Percentiles rank a stretch among this genome's conserved stretches.
phyloP scores from a whole-genome alignment of 2,329 filamentous ascomycete species.

The Elsinoe arachidis region DNA sequence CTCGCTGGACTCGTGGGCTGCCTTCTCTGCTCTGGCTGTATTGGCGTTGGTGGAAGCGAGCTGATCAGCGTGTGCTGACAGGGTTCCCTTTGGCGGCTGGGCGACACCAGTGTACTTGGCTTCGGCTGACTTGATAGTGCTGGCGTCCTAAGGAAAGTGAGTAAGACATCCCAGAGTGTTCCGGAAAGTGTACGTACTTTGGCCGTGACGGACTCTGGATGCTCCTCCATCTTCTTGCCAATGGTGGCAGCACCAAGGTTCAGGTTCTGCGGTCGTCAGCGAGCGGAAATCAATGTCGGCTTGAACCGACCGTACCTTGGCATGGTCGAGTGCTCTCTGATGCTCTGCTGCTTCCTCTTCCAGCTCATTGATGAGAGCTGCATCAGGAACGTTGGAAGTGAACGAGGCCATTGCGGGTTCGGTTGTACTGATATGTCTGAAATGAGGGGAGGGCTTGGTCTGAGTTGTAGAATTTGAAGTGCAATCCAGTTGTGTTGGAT shows the following conservation, averaged over 20 bases:
- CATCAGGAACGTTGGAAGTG: neutral
- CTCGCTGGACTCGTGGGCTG: neutral
- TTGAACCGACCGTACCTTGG: neutral
- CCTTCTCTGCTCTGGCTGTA: neutral
- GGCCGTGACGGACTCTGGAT: slow-evolving; percentile 24
- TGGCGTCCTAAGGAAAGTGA: slow-evolving; percentile 27
- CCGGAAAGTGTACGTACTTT: neutral
- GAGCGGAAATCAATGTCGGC: neutral
- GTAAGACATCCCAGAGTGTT: neutral
- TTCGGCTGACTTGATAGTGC: slow-evolving; percentile 35
- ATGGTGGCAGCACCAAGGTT: slow-evolving; percentile 24
- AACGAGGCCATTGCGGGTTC: neutral
- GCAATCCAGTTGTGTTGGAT: neutral
- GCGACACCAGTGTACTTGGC: slow-evolving; percentile 25
- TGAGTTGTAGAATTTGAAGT: neutral
- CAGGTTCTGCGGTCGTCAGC: slow-evolving; percentile 19
- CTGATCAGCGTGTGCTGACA: slow-evolving; percentile 33
- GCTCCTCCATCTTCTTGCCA: slow-evolving; percentile 27
- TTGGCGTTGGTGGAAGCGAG: slow-evolving; percentile 27
- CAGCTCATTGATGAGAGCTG: neutral
- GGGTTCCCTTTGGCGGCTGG: slow-evolving; percentile 24
- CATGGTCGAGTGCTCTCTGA: neutral
- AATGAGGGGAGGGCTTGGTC: neutral
- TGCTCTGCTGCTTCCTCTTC: neutral
- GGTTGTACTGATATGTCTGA: neutral